Conservation (phyloP, 2,329 filamentous ascomycete species). For the Trichoderma arundinaceum region DNA sequence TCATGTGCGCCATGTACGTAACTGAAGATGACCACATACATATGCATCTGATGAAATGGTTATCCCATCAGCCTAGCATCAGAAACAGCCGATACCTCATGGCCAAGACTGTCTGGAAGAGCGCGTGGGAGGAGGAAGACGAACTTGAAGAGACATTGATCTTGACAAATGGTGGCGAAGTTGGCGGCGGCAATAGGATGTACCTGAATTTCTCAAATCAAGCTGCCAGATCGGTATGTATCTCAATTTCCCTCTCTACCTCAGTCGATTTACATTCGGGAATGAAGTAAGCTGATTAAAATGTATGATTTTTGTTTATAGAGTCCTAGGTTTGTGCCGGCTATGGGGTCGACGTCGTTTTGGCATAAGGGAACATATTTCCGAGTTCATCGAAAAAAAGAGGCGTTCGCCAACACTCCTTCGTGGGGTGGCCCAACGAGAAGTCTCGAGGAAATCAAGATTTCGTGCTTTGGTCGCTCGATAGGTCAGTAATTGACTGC, state of each 20-base stretch:
- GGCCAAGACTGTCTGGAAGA: conserved; percentile 61
- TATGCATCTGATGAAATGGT: conserved; percentile 62
- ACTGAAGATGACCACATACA: conserved; percentile 64
- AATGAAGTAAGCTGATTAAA: conserved; percentile 6
- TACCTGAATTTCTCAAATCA: conserved; percentile 67
- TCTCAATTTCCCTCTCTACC: not conserved
- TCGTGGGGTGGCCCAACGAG: conserved; percentile 49
- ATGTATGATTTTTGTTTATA: conserved; percentile 34
- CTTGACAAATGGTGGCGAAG: conserved; percentile 48
- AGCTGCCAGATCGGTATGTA: conserved; percentile 55
- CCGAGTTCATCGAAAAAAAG: conserved; percentile 52
- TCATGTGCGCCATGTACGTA: conserved; percentile 60
- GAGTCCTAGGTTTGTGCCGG: conserved; percentile 60
- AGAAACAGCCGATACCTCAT: conserved; percentile 58
- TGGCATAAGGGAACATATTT: conserved; percentile 61
- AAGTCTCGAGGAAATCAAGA: conserved; percentile 58
- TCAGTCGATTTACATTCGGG: not conserved
- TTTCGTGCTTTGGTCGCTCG: conserved; percentile 61
- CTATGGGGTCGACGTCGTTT: conserved; percentile 59
- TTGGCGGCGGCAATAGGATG: conserved; percentile 42
- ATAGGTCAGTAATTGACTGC: conserved; percentile 36
- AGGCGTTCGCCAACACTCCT: conserved; percentile 46
- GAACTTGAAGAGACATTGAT: conserved; percentile 49
- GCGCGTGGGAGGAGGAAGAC: conserved; percentile 62
- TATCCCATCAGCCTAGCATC: conserved; percentile 59